phyloP scores from a whole-genome alignment of 1,139 yeast species.

The Suhomyces panamericanus region DNA sequence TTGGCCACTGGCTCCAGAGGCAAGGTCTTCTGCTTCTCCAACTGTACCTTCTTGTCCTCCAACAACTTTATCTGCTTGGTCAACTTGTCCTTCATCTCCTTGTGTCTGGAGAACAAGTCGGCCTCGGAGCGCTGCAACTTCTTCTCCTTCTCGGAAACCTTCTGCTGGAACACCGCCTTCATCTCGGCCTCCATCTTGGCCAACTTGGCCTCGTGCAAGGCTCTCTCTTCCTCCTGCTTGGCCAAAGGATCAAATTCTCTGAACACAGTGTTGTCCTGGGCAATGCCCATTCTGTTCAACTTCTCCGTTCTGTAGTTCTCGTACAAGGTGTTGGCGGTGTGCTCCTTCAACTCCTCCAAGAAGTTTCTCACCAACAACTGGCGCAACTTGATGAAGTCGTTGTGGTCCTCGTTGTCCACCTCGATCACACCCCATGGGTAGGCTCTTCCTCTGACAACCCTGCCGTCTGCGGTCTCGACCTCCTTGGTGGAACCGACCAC shows the following conservation, averaged over 20 bases:
- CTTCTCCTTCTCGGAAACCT: conserved; percentile 95
- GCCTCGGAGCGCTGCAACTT: conserved; percentile 97
- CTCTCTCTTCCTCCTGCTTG: conserved; percentile 92
- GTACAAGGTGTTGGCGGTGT: conserved; percentile 73
- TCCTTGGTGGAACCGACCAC: conserved; percentile 86
- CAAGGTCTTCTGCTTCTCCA: conserved; percentile 64
- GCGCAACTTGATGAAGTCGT: conserved; percentile 89
- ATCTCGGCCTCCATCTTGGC: conserved; percentile 95
- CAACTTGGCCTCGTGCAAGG: conserved; percentile 89
- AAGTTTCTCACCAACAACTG: conserved; percentile 87
- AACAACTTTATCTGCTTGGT: conserved; percentile 83
- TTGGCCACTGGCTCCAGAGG: conserved; percentile 36
- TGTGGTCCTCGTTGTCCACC: conserved; percentile 91
- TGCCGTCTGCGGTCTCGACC: conserved; percentile 74
- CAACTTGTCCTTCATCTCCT: conserved; percentile 94
- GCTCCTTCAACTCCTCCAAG: conserved; percentile 91
- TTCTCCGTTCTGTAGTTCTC: conserved; percentile 90
- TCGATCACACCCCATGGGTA: conserved; percentile 99
- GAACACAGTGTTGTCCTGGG: conserved; percentile 90
- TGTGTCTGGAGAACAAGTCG: conserved; percentile 91
- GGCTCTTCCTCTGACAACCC: conserved; percentile 83
- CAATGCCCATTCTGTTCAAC: conserved; percentile 78
- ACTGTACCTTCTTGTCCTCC: conserved; percentile 85
- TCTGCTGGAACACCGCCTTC: conserved; percentile 96
- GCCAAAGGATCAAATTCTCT: conserved; percentile 91